phyloP scores from a whole-genome alignment of 768 basidiomycete genomes.

The Leccinum obscurum region DNA sequence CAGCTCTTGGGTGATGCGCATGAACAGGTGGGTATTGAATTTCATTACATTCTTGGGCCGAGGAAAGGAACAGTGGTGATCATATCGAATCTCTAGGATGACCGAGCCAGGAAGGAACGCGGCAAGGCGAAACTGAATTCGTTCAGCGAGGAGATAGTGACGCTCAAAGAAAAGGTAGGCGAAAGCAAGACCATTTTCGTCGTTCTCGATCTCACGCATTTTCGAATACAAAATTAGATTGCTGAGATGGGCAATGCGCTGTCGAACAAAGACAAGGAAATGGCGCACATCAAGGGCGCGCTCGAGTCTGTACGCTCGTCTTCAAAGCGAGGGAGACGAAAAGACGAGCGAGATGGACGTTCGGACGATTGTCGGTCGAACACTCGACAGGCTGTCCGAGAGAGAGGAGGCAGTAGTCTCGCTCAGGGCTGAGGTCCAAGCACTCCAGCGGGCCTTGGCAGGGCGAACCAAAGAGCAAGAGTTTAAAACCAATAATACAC shows the following conservation, averaged over 20 bases:
- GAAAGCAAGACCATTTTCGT: neutral
- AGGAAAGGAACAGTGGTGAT: neutral
- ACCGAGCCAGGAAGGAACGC: slow-evolving; percentile 72
- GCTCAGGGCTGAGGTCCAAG: slow-evolving; percentile 50
- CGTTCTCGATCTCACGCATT: neutral
- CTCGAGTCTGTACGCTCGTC: slow-evolving; percentile 85
- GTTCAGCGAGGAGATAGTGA: slow-evolving; percentile 72
- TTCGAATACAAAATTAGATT: slow-evolving; percentile 39
- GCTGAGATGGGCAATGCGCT: slow-evolving; percentile 50
- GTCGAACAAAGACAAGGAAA: slow-evolving; percentile 67
- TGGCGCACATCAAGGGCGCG: slow-evolving; percentile 77
- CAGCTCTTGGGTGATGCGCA: slow-evolving; percentile 56
- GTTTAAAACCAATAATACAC: slow-evolving; percentile 65
- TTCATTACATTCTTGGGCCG: neutral
- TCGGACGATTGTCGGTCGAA: slow-evolving; percentile 64
- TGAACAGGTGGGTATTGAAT: slow-evolving; percentile 51
- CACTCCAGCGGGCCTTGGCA: slow-evolving; percentile 51
- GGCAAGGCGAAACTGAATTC: slow-evolving; percentile 72
- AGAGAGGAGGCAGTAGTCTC: slow-evolving; percentile 65
- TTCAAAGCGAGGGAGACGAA: slow-evolving; percentile 52
- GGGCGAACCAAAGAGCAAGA: slow-evolving; percentile 63
- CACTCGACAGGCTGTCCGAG: slow-evolving; percentile 65
- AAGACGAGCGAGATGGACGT: slow-evolving; percentile 59
- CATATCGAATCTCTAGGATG: slow-evolving; percentile 47
- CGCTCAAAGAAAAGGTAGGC: slow-evolving; percentile 65